Conservation (phyloP, 768 basidiomycete species). For the Plicaturopsis crispa region DNA sequence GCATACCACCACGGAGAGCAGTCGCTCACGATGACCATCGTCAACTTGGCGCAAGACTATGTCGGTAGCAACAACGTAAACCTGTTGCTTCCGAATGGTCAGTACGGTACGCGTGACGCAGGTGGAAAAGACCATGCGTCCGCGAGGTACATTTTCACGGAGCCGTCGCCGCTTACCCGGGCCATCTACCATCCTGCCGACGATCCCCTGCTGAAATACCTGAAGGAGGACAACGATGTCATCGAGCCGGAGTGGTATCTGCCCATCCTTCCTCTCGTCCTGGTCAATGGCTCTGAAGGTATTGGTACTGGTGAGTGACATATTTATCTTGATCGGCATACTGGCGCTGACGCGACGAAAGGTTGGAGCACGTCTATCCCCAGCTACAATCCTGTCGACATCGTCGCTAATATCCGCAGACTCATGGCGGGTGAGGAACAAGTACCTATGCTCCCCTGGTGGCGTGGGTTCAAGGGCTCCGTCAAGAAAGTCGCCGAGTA, state of each 20-base stretch:
- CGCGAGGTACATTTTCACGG: constrained; percentile 93
- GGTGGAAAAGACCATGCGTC: constrained; percentile 97
- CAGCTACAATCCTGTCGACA: constrained; percentile 86
- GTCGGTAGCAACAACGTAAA: constrained; percentile 97
- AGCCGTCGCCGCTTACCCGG: constrained; percentile 66
- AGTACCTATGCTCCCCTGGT: constrained; percentile 91
- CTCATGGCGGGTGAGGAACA: constrained; percentile 82
- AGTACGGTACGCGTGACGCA: constrained; percentile 89
- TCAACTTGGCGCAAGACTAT: constrained; percentile 89
- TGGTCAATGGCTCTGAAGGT: constrained; percentile 94
- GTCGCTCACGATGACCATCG: constrained; percentile 81
- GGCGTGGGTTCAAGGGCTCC: constrained; percentile 88
- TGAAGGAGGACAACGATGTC: constrained; percentile 75
- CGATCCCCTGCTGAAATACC: constrained; percentile 75
- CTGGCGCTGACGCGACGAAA: constrained; percentile 17
- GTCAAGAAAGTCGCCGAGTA: constrained; percentile 77
- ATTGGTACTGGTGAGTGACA: constrained; percentile 82
- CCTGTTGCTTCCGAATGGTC: constrained; percentile 80
- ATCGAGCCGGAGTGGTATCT: constrained; percentile 97
- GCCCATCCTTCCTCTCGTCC: constrained; percentile 80
- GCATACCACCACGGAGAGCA: constrained; percentile 96
- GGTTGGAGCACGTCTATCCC: constrained; percentile 96
- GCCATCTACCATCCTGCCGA: constrained; percentile 76
- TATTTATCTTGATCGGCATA: neutral
- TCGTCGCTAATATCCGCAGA: constrained; percentile 80